These are phyloP conservation scores for Pyrenophora graminea DNA, from an alignment of 2,329 filamentous ascomycete genomes.

Conservation along the genomic window DNA sequence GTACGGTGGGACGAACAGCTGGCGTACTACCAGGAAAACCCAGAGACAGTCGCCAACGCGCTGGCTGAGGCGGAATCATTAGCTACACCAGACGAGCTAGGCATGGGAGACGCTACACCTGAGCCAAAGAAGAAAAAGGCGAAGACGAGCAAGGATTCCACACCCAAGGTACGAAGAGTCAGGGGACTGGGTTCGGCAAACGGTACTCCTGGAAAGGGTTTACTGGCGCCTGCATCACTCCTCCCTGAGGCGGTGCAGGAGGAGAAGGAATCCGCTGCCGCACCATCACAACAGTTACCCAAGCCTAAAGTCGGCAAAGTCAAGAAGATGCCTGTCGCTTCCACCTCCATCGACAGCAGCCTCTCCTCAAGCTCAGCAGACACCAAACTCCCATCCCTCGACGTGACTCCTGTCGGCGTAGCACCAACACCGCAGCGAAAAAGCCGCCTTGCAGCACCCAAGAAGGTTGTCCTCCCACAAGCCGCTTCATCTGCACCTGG, in stretches of 20 bases:
- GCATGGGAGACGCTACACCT: constrained; percentile 23
- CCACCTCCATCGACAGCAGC: constrained; percentile 14
- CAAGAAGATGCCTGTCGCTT: constrained; percentile 29
- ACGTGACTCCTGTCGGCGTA: constrained; percentile 29
- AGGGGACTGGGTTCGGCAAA: constrained; percentile 43
- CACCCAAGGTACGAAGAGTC: constrained; percentile 39
- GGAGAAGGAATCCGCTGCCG: constrained; percentile 23
- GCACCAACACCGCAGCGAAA: constrained; percentile 30
- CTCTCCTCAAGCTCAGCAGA: constrained; percentile 10
- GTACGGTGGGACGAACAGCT: constrained; percentile 55
- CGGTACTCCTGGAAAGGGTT: constrained; percentile 45
- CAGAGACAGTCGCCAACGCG: constrained; percentile 31
- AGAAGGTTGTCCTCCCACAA: constrained; percentile 40
- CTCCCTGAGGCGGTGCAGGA: constrained; percentile 35
- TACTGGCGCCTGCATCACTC: constrained; percentile 35
- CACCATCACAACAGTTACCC: constrained; percentile 17
- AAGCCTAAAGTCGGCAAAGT: constrained; percentile 26
- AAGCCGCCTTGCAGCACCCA: constrained; percentile 41
- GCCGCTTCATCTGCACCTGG: constrained; percentile 9
- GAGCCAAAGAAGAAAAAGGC: constrained; percentile 23
- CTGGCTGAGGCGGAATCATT: constrained; percentile 38
- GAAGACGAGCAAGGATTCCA: constrained; percentile 34
- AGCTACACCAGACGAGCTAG: constrained; percentile 41
- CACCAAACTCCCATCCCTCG: constrained; percentile 25
- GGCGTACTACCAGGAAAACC: constrained; percentile 51